Percentiles rank a stretch among this genome's conserved stretches.
Conservation (phyloP, 805 yeast genomes). For the Starmerella vitae region DNA sequence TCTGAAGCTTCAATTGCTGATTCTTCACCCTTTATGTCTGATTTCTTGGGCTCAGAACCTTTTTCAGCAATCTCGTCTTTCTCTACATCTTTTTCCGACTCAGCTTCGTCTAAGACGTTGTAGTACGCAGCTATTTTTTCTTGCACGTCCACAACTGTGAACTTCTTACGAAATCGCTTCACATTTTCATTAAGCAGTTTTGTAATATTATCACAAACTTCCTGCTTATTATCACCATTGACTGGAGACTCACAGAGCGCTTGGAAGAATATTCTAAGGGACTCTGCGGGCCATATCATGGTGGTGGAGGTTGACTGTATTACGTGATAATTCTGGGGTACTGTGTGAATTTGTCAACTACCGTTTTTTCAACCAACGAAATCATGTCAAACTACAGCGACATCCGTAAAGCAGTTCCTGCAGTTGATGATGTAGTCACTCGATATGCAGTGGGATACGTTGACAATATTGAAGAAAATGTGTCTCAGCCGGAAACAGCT, state of each 20-base stretch:
- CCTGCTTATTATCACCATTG: background rate
- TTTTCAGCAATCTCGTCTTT: background rate
- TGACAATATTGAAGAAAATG: slow-evolving; percentile 61
- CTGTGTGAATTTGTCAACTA: too few relatives aligned
- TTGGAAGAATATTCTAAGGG: slow-evolving; percentile 7
- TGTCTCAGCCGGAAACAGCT: slow-evolving; percentile 71
- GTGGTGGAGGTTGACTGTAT: background rate
- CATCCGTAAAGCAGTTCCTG: slow-evolving; percentile 75
- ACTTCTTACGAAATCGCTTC: slow-evolving; percentile 13
- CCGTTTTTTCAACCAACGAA: too few relatives aligned
- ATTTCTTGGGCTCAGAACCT: background rate
- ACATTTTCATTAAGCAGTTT: slow-evolving; percentile 6
- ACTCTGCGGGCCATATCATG: slow-evolving; percentile 10
- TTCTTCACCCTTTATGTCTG: background rate
- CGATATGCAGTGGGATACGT: slow-evolving; percentile 87
- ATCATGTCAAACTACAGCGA: slow-evolving; percentile 28
- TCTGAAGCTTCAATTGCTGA: too few relatives aligned
- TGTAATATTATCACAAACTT: slow-evolving; percentile 1
- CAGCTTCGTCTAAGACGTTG: background rate
- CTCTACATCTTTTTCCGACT: background rate
- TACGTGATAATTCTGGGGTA: background rate
- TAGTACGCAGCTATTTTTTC: slow-evolving; percentile 1
- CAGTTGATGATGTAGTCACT: slow-evolving; percentile 73
- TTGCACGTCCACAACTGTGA: slow-evolving; percentile 6
- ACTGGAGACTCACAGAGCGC: slow-evolving; percentile 10